phyloP scores from a whole-genome alignment of 2,329 filamentous ascomycete genomes.

The Fusarium bactridioides region DNA sequence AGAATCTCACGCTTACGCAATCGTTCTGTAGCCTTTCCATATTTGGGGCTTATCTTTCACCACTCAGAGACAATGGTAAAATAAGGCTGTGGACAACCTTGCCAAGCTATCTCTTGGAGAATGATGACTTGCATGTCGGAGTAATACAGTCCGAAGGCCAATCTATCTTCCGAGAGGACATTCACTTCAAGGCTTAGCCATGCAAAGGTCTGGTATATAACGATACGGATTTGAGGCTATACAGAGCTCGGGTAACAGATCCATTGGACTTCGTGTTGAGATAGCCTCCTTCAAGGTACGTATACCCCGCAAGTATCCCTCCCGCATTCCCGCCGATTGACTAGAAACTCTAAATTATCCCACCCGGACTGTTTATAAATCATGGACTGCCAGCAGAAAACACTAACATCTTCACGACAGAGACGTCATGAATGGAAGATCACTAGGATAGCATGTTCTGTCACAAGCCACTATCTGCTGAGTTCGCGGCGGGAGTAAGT shows the following conservation, averaged over 20 bases:
- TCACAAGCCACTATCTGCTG: accelerated
- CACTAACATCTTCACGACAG: accelerated
- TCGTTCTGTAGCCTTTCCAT: neutral
- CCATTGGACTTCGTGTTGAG: neutral
- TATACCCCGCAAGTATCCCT: neutral
- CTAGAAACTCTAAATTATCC: neutral
- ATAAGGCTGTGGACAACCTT: neutral
- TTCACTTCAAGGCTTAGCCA: neutral
- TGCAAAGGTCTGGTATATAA: neutral
- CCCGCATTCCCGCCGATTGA: neutral
- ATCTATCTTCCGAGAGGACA: too few relatives aligned
- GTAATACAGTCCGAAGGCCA: too few relatives aligned
- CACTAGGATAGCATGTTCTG: too few relatives aligned
- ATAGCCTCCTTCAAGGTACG: neutral
- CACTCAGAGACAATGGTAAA: neutral
- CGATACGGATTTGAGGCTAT: neutral
- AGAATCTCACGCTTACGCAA: neutral
- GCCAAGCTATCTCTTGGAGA: too few relatives aligned
- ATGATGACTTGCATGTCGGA: neutral
- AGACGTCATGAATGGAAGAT: accelerated
- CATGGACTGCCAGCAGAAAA: neutral
- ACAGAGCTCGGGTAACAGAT: neutral
- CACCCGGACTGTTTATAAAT: neutral
- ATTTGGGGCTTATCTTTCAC: neutral
- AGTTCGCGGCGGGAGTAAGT: too few relatives aligned